Evolutionary conservation across 2,329 filamentous ascomycete species (phyloP), one percentile per base, ranked within the genome.

Genomic region (Colletotrichum scovillei): DNA sequence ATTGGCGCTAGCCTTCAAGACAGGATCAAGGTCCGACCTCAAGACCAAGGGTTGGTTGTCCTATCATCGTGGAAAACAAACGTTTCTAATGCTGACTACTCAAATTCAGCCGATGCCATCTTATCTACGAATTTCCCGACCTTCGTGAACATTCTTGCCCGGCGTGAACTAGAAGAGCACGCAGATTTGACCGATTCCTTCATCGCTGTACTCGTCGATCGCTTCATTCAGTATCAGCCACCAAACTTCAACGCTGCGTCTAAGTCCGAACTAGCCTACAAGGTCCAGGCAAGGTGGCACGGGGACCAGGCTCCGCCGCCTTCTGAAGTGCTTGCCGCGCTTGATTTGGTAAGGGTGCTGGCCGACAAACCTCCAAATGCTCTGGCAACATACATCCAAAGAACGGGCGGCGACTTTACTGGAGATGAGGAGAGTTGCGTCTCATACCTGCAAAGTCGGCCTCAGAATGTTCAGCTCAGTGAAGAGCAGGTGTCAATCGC

Each of bases 1-100:
- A 74, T 88, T 99, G 75, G 94, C 95, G 63, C 87, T 98, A 70
- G 95, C 96, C 5, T 98, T 98, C 83, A 97, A 96, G 83, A 90
- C 92, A 74, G 92, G 92, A n/a, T 90, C 90, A 53, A 95, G 94
- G 78, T 85, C 91, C 71, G 95, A 98, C 81, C 85, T 99, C 66
- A 94, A 95, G 79, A 93, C 92, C 5, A 98, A 98, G 91, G 96
- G 96, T 97, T 84, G 79, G 85, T 81, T 73, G 65, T 57, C 57
- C 53, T 68, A 38, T 67, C 49, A 57, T 63, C 16, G 30, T 59
- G 28, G 69, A 56, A 32, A 32, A 35, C 32, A 35, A 35, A 46
- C 72, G 67, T 66, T 52, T 82, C 84, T 67, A 88, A 88, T 76
- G 88, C 91, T 77, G 82, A 88, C 71, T 72, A 69, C 60, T 66